These are phyloP conservation scores for Tremella fuciformis DNA, from an alignment of 768 basidiomycete genomes.

Conservation along the genomic window DNA sequence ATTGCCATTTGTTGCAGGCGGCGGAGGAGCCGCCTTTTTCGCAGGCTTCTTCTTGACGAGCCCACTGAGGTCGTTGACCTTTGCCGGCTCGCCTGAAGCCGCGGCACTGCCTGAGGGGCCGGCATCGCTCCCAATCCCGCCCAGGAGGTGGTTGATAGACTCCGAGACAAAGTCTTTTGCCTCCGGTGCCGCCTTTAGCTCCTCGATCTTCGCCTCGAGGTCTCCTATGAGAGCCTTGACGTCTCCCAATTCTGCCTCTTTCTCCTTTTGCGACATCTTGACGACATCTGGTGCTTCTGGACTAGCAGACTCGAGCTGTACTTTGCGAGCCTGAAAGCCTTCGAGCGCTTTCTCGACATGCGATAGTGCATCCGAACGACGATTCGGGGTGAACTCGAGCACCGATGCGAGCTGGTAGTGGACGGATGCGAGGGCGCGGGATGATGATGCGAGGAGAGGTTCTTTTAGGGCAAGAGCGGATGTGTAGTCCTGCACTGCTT, in stretches of 20 bases:
- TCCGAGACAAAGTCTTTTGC: conserved; percentile 45
- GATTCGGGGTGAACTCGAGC: conserved; percentile 81
- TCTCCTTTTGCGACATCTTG: conserved; percentile 60
- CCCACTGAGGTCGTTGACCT: conserved; percentile 77
- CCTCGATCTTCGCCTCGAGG: conserved; percentile 86
- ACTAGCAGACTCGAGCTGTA: conserved; percentile 13
- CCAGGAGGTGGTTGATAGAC: conserved; percentile 46
- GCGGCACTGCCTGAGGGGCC: conserved; percentile 5
- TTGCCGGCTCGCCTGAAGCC: conserved; percentile 21
- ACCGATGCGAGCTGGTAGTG: conserved; percentile 94
- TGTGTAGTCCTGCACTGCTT: conserved; percentile 83
- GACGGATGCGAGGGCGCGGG: conserved; percentile 86
- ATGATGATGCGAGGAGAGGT: conserved; percentile 74
- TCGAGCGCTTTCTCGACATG: conserved; percentile 77
- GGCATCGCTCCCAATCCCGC: conserved; percentile 9
- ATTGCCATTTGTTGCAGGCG: conserved; percentile 7
- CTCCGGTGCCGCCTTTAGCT: conserved; percentile 74
- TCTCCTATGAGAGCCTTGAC: conserved; percentile 72
- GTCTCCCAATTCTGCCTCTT: conserved; percentile 76
- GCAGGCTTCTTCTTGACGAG: conserved; percentile 84
- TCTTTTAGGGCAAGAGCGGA: conserved; percentile 71
- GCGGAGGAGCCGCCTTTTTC: conserved; percentile 50
- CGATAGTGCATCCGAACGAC: conserved; percentile 72
- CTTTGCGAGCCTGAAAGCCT: conserved; percentile 65
- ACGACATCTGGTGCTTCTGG: conserved; percentile 30